Conservation (phyloP, 805 yeast genomes). For the Barnettozyma sp. region DNA sequence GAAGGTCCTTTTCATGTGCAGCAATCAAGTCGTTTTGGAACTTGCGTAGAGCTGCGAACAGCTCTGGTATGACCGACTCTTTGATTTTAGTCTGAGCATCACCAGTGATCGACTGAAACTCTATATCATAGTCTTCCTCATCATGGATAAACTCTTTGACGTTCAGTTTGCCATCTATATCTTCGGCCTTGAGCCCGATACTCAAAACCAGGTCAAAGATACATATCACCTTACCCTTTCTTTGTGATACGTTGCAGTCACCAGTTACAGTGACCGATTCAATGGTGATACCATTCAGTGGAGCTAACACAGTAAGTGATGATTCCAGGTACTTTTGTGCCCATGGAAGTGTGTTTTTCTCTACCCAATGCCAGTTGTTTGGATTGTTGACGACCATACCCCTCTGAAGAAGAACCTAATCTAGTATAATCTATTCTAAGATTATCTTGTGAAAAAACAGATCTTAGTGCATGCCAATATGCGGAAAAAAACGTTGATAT, state of each 20-base stretch:
- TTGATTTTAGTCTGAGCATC: constrained; percentile 35
- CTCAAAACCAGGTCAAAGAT: constrained; percentile 59
- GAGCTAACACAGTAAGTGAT: constrained; percentile 26
- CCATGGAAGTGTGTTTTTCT: constrained; percentile 63
- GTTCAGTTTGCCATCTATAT: constrained; percentile 36
- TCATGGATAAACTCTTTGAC: constrained; percentile 74
- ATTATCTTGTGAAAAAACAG: too few relatives aligned
- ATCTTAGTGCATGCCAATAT: too few relatives aligned
- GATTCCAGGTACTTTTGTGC: constrained; percentile 43
- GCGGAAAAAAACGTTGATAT: too few relatives aligned
- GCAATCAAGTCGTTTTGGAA: constrained; percentile 59
- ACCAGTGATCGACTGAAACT: constrained; percentile 34
- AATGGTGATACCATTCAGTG: constrained; percentile 27
- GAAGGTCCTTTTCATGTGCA: constrained; percentile 58
- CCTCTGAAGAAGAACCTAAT: too few relatives aligned
- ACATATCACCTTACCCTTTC: constrained; percentile 76
- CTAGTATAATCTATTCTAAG: too few relatives aligned
- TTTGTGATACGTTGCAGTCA: constrained; percentile 77
- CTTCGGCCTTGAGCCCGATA: constrained; percentile 38
- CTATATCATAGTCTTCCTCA: constrained; percentile 60
- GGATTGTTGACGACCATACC: constrained; percentile 65
- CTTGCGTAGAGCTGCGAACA: constrained; percentile 39
- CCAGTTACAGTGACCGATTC: constrained; percentile 45
- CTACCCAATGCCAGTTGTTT: constrained; percentile 75
- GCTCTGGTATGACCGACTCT: constrained; percentile 44